Conservation (phyloP, 1,139 yeast genomes). For the Pichia sp. region DNA sequence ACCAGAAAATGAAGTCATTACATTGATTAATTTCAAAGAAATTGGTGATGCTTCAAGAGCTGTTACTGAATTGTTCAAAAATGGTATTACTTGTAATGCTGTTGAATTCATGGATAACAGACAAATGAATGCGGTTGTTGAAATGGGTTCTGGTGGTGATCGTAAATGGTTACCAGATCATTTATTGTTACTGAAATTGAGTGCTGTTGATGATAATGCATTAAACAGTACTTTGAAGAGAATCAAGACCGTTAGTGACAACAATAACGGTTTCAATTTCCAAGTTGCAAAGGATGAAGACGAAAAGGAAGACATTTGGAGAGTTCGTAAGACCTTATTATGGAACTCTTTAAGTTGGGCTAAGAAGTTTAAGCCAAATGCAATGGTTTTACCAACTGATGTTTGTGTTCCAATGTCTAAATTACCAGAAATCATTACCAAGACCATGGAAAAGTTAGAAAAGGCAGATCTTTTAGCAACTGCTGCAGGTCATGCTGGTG, state of each 20-base stretch:
- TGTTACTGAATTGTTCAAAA: constrained; percentile 49
- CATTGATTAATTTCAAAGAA: constrained; percentile 54
- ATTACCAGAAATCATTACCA: constrained; percentile 45
- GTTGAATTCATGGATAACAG: constrained; percentile 64
- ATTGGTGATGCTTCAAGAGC: constrained; percentile 59
- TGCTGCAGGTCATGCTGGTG: constrained; percentile 59
- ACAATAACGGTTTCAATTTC: constrained; percentile 31
- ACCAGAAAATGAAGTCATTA: constrained; percentile 57
- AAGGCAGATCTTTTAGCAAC: constrained; percentile 46
- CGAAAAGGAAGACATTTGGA: constrained; percentile 42
- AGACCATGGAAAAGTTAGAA: constrained; percentile 48
- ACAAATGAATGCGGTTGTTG: constrained; percentile 65
- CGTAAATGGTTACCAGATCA: constrained; percentile 73
- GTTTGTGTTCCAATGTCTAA: constrained; percentile 55
- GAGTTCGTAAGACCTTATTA: constrained; percentile 44
- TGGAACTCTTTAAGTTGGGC: constrained; percentile 44
- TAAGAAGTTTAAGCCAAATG: constrained; percentile 40
- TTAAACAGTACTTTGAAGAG: constrained; percentile 24
- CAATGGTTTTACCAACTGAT: constrained; percentile 56
- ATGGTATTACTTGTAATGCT: constrained; percentile 60
- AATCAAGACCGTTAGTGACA: constrained; percentile 26
- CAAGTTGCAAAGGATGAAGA: constrained; percentile 34
- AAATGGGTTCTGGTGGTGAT: constrained; percentile 43
- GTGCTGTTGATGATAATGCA: constrained; percentile 45
- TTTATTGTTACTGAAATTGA: constrained; percentile 72